Conservation (phyloP, 2,329 filamentous ascomycete genomes). For the Meredithiella fracta region DNA sequence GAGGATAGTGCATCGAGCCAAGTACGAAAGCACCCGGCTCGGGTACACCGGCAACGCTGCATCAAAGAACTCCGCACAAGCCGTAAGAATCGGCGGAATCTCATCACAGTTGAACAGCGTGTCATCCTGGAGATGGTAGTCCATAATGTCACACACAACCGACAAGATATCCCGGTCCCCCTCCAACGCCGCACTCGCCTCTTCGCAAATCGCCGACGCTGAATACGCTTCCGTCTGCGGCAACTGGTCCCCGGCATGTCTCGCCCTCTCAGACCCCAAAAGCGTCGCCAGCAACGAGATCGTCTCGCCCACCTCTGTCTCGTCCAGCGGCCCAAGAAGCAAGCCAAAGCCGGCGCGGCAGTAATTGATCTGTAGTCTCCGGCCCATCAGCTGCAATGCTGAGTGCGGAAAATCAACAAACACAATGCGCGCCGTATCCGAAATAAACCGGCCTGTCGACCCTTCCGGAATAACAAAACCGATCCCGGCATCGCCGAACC, state of each 20-base stretch:
- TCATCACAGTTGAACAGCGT: conserved; percentile 40
- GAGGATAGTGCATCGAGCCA: conserved; percentile 66
- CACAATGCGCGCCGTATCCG: conserved; percentile 59
- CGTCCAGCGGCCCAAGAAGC: conserved; percentile 36
- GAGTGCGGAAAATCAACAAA: conserved; percentile 68
- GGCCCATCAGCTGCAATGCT: conserved; percentile 61
- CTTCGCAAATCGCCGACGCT: conserved; percentile 36
- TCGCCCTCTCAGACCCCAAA: conserved; percentile 36
- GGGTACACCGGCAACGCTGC: conserved; percentile 59
- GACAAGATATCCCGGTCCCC: conserved; percentile 58
- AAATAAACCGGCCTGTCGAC: conserved; percentile 57
- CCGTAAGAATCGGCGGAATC: conserved; percentile 47
- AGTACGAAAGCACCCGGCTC: conserved; percentile 75
- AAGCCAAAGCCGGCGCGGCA: conserved; percentile 37
- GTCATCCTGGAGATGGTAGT: conserved; percentile 47
- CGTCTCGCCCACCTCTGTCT: conserved; percentile 53
- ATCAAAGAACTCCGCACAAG: conserved; percentile 67
- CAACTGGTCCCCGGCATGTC: conserved; percentile 17
- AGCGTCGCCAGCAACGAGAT: conserved; percentile 59
- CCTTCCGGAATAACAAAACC: conserved; percentile 46
- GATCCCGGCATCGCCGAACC: conserved; percentile 25
- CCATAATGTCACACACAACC: conserved; percentile 72
- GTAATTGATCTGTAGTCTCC: conserved; percentile 52
- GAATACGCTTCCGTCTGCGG: conserved; percentile 17
- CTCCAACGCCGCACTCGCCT: conserved; percentile 37